Evolutionary conservation across 169 alveolate genomes (phyloP), one percentile per base, ranked within the genome.

Genomic region (Cyclospora cayetanensis): DNA sequence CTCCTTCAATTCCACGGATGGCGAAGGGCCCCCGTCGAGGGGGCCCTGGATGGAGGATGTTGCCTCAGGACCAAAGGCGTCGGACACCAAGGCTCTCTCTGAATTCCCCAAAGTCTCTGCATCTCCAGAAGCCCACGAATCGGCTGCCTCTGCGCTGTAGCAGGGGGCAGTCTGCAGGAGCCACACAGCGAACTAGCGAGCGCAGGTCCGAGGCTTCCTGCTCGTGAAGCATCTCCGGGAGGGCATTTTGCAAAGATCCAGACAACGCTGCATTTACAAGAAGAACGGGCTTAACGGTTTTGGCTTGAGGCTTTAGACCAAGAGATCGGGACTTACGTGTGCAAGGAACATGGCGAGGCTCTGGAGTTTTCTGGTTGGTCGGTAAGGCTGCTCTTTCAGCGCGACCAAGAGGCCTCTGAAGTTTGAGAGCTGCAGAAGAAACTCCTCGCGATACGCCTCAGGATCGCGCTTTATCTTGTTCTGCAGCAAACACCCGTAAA

Each of bases 331-430:
- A 27, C 84, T 72, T 34, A 93, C 93, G 70, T 94, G 95, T 34
- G 95, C 95, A 39, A 94, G 90, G 77, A 94, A 94, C 84, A 94
- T 94, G 87, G 80, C 90, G 22, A 94, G 87, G 63, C 92, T 93
- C 60, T 82, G 90, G 34, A 94, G 76, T 12, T 83, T 93, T 42
- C 92, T 94, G 2, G 94, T 92, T 1, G 90, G 80, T 29, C 93
- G 53, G 37, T 88, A 91, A 3, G 95, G 94, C 85, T 91, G 92
- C 80, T 90, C 66, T 66, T 92, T 43, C 42, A 94, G 85, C n/a
- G 88, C 94, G 1, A 70, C 95, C 4, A 87, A 53, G 52, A 91
- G 91, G 5, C 93, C 91, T 22, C 76, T 80, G 63, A 94, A 87
- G 34, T 91, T 94, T 0, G 87, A 79, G 50, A 94, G 31, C 68